phyloP scores from a whole-genome alignment of 352 stramenopile genomes.

The Pythium guiyangense region DNA sequence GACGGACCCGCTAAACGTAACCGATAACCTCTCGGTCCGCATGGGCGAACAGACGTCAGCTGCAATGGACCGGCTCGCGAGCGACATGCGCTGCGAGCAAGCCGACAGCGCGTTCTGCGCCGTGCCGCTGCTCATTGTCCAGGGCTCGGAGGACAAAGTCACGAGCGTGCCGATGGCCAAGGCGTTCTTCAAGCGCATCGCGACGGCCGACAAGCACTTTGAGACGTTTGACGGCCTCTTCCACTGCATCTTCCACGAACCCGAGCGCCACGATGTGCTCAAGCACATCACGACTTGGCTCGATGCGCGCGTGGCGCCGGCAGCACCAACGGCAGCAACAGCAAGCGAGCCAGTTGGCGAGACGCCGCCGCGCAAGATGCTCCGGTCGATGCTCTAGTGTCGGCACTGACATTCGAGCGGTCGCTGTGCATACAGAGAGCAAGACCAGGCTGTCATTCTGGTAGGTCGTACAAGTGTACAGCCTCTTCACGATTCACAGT shows the following conservation, averaged over 20 bases:
- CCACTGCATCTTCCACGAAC: conserved; percentile 34
- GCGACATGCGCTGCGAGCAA: conserved; percentile 11
- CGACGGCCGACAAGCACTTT: conserved; percentile 27
- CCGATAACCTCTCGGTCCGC: conserved; percentile 33
- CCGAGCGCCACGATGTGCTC: conserved; percentile 20
- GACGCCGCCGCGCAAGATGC: too few relatives aligned
- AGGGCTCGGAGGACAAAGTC: conserved; percentile 27
- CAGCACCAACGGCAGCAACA: background rate
- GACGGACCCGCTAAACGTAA: conserved; percentile 46
- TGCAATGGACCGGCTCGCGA: conserved; percentile 19
- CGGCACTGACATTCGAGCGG: too few relatives aligned
- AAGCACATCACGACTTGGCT: conserved; percentile 10
- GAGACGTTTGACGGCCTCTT: conserved; percentile 24
- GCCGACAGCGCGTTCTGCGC: conserved; percentile 18
- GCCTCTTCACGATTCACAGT: too few relatives aligned
- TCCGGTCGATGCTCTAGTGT: too few relatives aligned
- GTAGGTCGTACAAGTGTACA: too few relatives aligned
- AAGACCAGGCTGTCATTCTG: too few relatives aligned
- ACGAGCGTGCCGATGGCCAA: conserved; percentile 19
- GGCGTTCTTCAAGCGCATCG: conserved; percentile 21
- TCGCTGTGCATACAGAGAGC: too few relatives aligned
- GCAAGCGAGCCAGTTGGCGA: too few relatives aligned
- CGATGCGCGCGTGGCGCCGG: background rate
- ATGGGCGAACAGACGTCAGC: conserved; percentile 27
- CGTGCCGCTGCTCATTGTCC: conserved; percentile 25